phyloP scores from a whole-genome alignment of 2,329 filamentous ascomycete genomes.

The Tolypocladium paradoxum region DNA sequence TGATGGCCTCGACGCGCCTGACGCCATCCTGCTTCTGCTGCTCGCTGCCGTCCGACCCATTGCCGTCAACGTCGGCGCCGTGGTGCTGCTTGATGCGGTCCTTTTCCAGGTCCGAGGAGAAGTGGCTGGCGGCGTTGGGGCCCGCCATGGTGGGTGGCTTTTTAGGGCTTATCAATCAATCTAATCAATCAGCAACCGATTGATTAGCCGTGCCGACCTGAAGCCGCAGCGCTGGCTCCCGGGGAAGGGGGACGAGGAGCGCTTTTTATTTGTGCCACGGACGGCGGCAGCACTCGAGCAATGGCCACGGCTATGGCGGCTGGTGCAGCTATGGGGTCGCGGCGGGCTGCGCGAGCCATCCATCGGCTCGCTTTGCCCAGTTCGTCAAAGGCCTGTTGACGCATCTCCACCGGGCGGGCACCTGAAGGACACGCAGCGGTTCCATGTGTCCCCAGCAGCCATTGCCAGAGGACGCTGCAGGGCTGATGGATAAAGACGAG shows the following conservation, averaged over 20 bases:
- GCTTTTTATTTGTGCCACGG: not conserved
- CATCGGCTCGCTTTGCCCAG: not conserved
- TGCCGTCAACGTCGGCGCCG: not conserved
- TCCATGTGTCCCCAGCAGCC: too few relatives aligned
- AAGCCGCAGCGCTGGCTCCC: not conserved
- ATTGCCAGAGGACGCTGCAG: too few relatives aligned
- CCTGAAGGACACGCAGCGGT: not conserved
- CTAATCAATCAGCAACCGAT: not conserved
- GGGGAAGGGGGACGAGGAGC: not conserved
- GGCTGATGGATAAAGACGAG: not conserved
- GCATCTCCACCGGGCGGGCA: not conserved
- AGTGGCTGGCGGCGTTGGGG: not conserved
- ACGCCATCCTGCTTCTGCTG: slow-evolving; percentile 24
- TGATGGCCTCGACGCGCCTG: slow-evolving; percentile 25
- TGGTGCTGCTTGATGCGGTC: not conserved
- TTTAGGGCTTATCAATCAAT: not conserved
- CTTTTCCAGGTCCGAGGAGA: not conserved
- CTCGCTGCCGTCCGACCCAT: slow-evolving; percentile 6
- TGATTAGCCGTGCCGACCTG: not conserved
- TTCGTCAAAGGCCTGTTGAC: not conserved
- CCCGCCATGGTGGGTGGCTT: too few relatives aligned
- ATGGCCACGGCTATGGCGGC: not conserved
- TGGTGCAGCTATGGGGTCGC: not conserved
- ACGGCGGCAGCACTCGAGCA: not conserved
- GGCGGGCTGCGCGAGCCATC: not conserved